Evolutionary conservation across 1,284 basidiomycete species (phyloP).

Genomic region (Pseudozyma hubeiensis): DNA sequence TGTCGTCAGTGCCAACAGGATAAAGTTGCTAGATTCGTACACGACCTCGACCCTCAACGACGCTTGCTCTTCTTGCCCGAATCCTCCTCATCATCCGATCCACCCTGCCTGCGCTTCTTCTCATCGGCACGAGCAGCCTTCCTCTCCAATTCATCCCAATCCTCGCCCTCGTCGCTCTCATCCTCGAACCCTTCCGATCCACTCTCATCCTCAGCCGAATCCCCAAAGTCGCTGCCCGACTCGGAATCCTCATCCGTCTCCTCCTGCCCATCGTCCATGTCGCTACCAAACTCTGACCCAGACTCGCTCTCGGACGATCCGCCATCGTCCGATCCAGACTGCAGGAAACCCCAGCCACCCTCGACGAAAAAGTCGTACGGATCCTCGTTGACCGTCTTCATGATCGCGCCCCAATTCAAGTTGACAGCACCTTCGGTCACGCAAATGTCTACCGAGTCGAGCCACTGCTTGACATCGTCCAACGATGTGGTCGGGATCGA

Average conservation of each 20-base stretch:
- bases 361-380: slow-evolving; percentile 95
- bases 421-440: slow-evolving; percentile 97
- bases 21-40: not conserved
- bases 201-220: slow-evolving; percentile 61
- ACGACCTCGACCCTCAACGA: slow-evolving; percentile 17
- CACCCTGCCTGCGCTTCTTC: slow-evolving; percentile 57
- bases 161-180: slow-evolving; percentile 74
- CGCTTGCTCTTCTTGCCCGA: slow-evolving; percentile 41
- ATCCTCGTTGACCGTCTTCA: slow-evolving; percentile 70
- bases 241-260: slow-evolving; percentile 63
- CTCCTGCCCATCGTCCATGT: slow-evolving; percentile 65
- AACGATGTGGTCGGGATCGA: slow-evolving; percentile 62
- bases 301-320: slow-evolving; percentile 56
- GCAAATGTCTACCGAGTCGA: slow-evolving; percentile 91
- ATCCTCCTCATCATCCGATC: slow-evolving; percentile 54
- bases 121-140: slow-evolving; percentile 72
- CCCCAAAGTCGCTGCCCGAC: slow-evolving; percentile 66
- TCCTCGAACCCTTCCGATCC: slow-evolving; percentile 80
- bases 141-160: slow-evolving; percentile 93
- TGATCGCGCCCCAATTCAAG: slow-evolving; percentile 96
- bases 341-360: slow-evolving; percentile 93
- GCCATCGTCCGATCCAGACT: slow-evolving; percentile 49
- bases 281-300: slow-evolving; percentile 66
- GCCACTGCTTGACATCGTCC: slow-evolving; percentile 75
- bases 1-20: no score